phyloP scores from a whole-genome alignment of 2,329 filamentous ascomycete genomes.

The Fusarium sp. region DNA sequence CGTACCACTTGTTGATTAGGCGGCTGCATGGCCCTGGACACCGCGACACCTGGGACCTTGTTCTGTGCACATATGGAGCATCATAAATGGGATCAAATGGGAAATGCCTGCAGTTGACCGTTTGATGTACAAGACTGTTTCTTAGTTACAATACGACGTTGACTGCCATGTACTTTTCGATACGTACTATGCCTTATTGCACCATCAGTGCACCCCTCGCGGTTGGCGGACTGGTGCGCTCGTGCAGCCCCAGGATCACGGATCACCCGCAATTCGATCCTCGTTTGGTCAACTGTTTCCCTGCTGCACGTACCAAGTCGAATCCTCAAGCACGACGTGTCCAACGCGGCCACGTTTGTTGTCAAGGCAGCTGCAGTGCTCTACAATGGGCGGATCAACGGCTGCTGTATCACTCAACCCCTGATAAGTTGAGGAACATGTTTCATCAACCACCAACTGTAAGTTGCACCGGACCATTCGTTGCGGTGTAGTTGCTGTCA shows the following conservation, averaged over 20 bases:
- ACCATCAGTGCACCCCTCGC: constrained; percentile 27
- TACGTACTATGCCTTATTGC: constrained; percentile 5
- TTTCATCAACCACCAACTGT: background rate
- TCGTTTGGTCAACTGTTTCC: constrained; percentile 34
- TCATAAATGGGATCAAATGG: background rate
- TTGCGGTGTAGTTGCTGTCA: background rate
- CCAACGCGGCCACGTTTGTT: constrained; percentile 47
- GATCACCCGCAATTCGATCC: constrained; percentile 48
- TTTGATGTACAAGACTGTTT: background rate
- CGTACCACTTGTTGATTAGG: constrained; percentile 40
- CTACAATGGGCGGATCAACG: constrained; percentile 9
- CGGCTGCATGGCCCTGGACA: constrained; percentile 35
- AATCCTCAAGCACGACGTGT: constrained; percentile 42
- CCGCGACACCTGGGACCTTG: constrained; percentile 13
- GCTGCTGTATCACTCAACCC: constrained; percentile 4
- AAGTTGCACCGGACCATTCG: background rate
- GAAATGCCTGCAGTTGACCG: background rate
- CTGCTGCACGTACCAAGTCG: constrained; percentile 16
- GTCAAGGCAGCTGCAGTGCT: constrained; percentile 19
- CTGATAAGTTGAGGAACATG: background rate
- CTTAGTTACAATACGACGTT: constrained; percentile 10
- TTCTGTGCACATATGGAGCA: constrained; percentile 6
- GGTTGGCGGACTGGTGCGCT: constrained; percentile 53
- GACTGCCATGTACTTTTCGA: background rate
- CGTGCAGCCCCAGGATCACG: constrained; percentile 52